Percentiles rank a stretch among this genome's conserved stretches.
Evolutionary conservation across 495 filamentous ascomycete genomes (phyloP).

Genomic region (Copromyces sp.): DNA sequence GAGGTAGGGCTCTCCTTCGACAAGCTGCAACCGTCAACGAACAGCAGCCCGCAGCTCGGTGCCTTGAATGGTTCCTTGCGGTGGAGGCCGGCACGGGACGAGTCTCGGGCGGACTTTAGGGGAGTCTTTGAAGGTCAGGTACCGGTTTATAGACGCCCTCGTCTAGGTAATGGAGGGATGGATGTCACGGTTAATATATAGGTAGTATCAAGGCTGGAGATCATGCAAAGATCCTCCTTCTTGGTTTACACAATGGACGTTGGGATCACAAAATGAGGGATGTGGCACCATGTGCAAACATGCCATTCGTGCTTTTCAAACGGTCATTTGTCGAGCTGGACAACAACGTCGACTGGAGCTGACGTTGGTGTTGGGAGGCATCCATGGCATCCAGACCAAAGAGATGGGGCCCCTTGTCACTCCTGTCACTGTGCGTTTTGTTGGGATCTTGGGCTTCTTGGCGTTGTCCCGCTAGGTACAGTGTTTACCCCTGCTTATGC

Average conservation of each 20-base stretch:
- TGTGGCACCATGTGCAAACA: slow-evolving; percentile 11
- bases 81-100: neutral
- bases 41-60: neutral
- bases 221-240: neutral
- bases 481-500: no score
- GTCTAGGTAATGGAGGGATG: neutral
- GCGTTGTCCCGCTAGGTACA: neutral
- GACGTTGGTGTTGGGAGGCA: neutral
- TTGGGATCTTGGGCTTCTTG: slow-evolving; percentile 5
- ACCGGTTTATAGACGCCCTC: neutral
- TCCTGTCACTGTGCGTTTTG: slow-evolving; percentile 2
- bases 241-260: neutral
- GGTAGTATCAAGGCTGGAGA: neutral
- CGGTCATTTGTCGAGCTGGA: slow-evolving; percentile 3
- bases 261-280: neutral
- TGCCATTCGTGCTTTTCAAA: slow-evolving; percentile 8
- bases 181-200: neutral
- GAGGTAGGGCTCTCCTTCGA: neutral
- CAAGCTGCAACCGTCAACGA: neutral
- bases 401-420: neutral
- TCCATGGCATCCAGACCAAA: neutral
- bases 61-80: neutral
- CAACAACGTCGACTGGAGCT: neutral
- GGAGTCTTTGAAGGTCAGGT: slow-evolving; percentile 1
- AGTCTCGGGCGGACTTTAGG: neutral